phyloP scores from a whole-genome alignment of 2,329 filamentous ascomycete species.

The Magnaporthiopsis poae region DNA sequence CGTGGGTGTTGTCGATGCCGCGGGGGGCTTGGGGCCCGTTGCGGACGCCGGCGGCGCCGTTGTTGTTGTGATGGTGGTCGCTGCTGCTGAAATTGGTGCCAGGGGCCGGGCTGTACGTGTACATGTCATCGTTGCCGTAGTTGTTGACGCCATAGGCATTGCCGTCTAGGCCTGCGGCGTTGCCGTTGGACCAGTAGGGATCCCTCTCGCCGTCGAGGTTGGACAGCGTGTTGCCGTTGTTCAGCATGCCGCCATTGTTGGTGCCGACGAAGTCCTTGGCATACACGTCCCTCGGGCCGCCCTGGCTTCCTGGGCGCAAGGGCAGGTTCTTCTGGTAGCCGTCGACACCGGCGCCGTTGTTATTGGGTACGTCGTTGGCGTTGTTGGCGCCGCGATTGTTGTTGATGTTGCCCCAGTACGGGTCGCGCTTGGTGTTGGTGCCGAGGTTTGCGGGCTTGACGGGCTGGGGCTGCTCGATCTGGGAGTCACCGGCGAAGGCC shows the following conservation, averaged over 20 bases:
- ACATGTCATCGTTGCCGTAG: not conserved
- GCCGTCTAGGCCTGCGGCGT: not conserved
- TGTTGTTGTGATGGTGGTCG: not conserved
- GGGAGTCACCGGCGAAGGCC: not conserved
- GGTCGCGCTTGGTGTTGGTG: not conserved
- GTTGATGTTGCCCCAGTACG: slow-evolving; percentile 7
- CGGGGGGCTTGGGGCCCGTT: not conserved
- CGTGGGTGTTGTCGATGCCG: not conserved
- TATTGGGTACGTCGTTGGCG: not conserved
- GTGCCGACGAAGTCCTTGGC: not conserved
- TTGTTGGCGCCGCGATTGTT: slow-evolving; percentile 1
- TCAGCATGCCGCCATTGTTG: not conserved
- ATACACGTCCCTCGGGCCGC: not conserved
- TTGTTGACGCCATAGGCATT: not conserved
- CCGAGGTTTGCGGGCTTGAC: not conserved
- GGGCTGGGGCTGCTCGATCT: not conserved
- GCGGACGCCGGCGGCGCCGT: not conserved
- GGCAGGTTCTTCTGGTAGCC: slow-evolving; percentile 1
- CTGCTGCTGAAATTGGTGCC: not conserved
- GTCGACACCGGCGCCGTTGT: not conserved
- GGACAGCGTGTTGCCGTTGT: slow-evolving; percentile 1
- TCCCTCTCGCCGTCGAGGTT: slow-evolving; percentile 3
- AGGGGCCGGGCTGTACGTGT: not conserved
- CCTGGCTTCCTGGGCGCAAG: not conserved
- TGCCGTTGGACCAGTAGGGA: not conserved